Percentiles rank a stretch among this genome's conserved stretches.
These are phyloP conservation scores for Artomyces pyxidatus DNA, from an alignment of 768 basidiomycete species.

Conservation along the genomic window DNA sequence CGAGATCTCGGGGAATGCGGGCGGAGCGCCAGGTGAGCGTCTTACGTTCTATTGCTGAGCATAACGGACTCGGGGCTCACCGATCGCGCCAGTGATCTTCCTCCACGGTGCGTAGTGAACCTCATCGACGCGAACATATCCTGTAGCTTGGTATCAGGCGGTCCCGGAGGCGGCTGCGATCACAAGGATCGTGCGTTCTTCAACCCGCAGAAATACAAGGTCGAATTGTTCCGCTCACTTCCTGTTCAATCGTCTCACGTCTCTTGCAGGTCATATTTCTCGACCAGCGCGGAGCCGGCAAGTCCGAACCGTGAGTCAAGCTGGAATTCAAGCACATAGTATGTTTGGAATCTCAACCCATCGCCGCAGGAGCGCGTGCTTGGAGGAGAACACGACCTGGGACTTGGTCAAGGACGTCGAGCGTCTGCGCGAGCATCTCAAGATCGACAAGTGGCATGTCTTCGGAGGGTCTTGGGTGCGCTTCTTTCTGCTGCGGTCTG, in stretches of 20 bases:
- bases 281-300: conserved; percentile 86
- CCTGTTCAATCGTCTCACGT: conserved; percentile 1
- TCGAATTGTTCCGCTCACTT: conserved; percentile 16
- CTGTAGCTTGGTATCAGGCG: no score
- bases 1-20: conserved; percentile 13
- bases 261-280: conserved; percentile 64
- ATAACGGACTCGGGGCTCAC: not conserved
- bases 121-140: no score
- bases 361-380: conserved; percentile 51
- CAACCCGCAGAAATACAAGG: conserved; percentile 81
- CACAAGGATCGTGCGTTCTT: conserved; percentile 70
- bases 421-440: conserved; percentile 64
- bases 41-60: no score
- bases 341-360: conserved; percentile 4
- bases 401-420: conserved; percentile 89
- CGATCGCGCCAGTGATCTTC: conserved; percentile 11
- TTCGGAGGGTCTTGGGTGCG: conserved; percentile 91
- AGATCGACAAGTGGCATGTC: conserved; percentile 84
- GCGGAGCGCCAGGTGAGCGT: conserved; percentile 14
- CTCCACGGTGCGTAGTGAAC: conserved; percentile 11
- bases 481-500: not conserved
- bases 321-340: not conserved
- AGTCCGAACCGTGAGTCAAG: conserved; percentile 66
- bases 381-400: conserved; percentile 91
- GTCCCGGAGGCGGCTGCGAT: conserved; percentile 74